Evolutionary conservation across 495 filamentous ascomycete species (phyloP).

Genomic region (Daldinia grandis): DNA sequence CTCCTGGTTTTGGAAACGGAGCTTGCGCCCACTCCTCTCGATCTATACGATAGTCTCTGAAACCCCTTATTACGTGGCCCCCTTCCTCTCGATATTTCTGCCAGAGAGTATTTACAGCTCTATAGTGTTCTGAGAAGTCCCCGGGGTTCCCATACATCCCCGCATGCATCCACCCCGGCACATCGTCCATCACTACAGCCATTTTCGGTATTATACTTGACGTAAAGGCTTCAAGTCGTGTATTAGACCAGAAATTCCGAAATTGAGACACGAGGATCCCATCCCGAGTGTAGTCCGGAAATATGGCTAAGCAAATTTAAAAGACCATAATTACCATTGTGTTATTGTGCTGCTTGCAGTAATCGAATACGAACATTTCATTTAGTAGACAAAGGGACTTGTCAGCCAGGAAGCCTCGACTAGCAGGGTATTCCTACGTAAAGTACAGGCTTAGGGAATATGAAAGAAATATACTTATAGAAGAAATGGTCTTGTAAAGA

Average conservation of each 20-base stretch:
- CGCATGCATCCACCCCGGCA: neutral
- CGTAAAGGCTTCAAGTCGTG: neutral
- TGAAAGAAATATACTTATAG: neutral
- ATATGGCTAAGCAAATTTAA: neutral
- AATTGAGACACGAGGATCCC: neutral
- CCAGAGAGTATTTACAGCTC: neutral
- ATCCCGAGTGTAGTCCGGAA: neutral
- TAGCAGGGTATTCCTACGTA: neutral
- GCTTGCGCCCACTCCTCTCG: neutral
- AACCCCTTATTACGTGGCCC: neutral
- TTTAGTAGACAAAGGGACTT: neutral
- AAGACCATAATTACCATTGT: neutral
- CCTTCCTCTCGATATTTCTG: neutral
- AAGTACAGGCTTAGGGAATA: neutral
- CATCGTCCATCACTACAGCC: neutral
- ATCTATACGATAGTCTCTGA: neutral
- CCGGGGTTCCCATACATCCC: neutral
- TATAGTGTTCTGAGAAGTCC: neutral
- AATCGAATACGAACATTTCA: neutral
- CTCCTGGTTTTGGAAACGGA: neutral
- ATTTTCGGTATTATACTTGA: neutral
- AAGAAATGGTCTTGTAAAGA: neutral
- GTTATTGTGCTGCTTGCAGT: neutral
- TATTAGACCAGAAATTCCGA: neutral
- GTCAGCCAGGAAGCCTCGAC: too few species aligned